Evolutionary conservation across 495 filamentous ascomycete genomes (phyloP), one percentile per base, ranked within the genome.

Genomic region (Lineolata rhizophorae): DNA sequence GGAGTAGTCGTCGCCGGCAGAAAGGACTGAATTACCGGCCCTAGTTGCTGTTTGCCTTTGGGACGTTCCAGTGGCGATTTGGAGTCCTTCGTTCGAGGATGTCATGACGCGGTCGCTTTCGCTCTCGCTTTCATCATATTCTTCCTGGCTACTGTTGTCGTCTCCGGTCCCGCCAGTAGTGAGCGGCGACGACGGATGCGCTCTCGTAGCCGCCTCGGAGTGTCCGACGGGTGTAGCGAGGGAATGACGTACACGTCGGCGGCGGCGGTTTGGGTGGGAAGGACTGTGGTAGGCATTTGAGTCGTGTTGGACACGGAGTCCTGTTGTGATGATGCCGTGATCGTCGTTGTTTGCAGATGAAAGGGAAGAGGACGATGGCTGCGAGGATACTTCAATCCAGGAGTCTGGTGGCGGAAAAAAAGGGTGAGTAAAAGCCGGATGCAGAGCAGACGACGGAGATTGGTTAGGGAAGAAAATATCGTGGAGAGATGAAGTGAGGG

Each of bases 371-470:
- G 84, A 85, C 1, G 84, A 93, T 14, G 85, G 81, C 36, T 90
- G 80, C 2, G 87, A 95, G 28, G 78, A 65, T 35, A 97, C 70
- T 51, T 97, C 87, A 47, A 97, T 71, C 87, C 87, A 97, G 1
- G 85, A 94, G 55, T 94, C 87, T 84, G 66, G 6, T 25, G 22
- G 22, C n/a, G 22, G n/a, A n/a, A n/a, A n/a, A n/a, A n/a, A n/a
- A n/a, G n/a, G n/a, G n/a, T n/a, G n/a, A n/a, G n/a, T n/a, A n/a
- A n/a, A n/a, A n/a, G n/a, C n/a, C n/a, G n/a, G n/a, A n/a, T n/a
- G n/a, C n/a, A n/a, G n/a, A n/a, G n/a, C n/a, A n/a, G n/a, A n/a
- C n/a, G n/a, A n/a, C n/a, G n/a, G n/a, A n/a, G n/a, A n/a, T n/a
- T n/a, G n/a, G n/a, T n/a, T n/a, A n/a, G n/a, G n/a, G n/a, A n/a